Percentiles rank a stretch among this genome's conserved stretches.
Conservation (phyloP, 768 basidiomycete genomes). For the Dendrothele bispora region DNA sequence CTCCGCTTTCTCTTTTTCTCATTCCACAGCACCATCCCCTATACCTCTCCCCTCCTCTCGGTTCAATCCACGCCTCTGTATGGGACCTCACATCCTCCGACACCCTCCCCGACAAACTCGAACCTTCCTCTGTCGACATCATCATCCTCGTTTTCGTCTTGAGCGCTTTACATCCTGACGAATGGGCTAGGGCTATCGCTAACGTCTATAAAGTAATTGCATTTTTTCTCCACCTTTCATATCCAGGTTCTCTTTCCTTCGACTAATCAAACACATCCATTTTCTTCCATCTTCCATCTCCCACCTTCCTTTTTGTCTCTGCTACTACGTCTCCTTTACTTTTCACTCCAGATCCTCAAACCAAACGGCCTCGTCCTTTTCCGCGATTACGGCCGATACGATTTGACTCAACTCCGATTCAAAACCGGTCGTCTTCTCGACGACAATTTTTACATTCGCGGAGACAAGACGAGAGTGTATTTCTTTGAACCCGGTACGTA, state of each 20-base stretch:
- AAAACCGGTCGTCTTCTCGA: conserved; percentile 84
- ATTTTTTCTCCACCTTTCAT: conserved; percentile 2
- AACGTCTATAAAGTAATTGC: conserved; percentile 72
- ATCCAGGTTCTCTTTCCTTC: not conserved
- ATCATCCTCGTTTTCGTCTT: conserved; percentile 92
- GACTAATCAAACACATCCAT: not conserved
- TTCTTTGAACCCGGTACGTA: conserved; percentile 85
- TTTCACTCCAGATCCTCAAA: conserved; percentile 70
- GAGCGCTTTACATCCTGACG: conserved; percentile 88
- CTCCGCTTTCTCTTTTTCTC: conserved; percentile 4
- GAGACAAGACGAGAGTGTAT: conserved; percentile 96
- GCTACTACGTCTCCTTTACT: not conserved
- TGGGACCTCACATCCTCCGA: conserved; percentile 85
- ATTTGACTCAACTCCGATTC: conserved; percentile 93
- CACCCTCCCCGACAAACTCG: conserved; percentile 61
- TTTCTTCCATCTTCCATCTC: too few relatives aligned
- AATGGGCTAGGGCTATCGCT: conserved; percentile 82
- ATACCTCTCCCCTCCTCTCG: conserved; percentile 65
- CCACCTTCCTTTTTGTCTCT: not conserved
- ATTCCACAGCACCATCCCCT: conserved; percentile 76
- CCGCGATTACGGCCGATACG: conserved; percentile 94
- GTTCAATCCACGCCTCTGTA: conserved; percentile 74
- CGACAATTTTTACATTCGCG: conserved; percentile 94
- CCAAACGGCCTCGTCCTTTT: conserved; percentile 83
- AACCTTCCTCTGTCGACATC: conserved; percentile 77